Percentiles rank a stretch among this genome's conserved stretches.
Evolutionary conservation across 169 alveolate species (phyloP).

Genomic region (Plasmodium fragile): DNA sequence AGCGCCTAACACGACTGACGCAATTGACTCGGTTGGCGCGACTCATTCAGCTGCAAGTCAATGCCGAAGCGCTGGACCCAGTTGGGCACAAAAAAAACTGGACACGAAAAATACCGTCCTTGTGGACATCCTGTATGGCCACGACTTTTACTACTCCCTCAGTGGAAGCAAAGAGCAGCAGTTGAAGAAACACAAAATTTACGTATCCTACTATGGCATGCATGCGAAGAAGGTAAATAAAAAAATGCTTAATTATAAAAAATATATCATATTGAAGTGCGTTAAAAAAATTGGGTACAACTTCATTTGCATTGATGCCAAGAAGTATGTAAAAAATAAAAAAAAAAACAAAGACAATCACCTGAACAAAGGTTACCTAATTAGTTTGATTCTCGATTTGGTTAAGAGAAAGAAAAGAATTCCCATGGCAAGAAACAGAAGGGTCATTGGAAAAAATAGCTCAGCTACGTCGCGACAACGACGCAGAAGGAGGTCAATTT

Average conservation of each 20-base stretch:
- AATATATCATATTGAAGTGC: slow-evolving; percentile 20
- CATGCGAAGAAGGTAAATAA: slow-evolving; percentile 50
- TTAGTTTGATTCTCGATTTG: slow-evolving; percentile 49
- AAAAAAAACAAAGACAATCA: slow-evolving; percentile 30
- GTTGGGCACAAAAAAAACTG: not conserved
- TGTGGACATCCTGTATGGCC: slow-evolving; percentile 50
- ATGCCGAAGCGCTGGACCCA: not conserved
- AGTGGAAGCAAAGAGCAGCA: not conserved
- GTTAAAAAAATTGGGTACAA: slow-evolving; percentile 48
- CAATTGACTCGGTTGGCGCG: not conserved
- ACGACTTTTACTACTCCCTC: slow-evolving; percentile 60
- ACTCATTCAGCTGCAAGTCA: not conserved
- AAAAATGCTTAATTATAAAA: slow-evolving; percentile 49
- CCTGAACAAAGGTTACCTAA: slow-evolving; percentile 41
- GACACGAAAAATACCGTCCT: slow-evolving; percentile 39
- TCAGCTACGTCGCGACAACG: not conserved
- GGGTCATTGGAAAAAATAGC: not conserved
- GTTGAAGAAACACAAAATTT: slow-evolving; percentile 20
- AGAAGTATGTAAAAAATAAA: slow-evolving; percentile 64
- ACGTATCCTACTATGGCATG: slow-evolving; percentile 45
- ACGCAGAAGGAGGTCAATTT: not conserved
- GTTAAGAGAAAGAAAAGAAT: slow-evolving; percentile 35
- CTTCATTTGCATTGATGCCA: slow-evolving; percentile 67
- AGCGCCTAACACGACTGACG: not conserved
- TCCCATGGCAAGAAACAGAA: not conserved